Evolutionary conservation across 2,329 filamentous ascomycete species (phyloP).

Genomic region (Aspergillus cejpii): DNA sequence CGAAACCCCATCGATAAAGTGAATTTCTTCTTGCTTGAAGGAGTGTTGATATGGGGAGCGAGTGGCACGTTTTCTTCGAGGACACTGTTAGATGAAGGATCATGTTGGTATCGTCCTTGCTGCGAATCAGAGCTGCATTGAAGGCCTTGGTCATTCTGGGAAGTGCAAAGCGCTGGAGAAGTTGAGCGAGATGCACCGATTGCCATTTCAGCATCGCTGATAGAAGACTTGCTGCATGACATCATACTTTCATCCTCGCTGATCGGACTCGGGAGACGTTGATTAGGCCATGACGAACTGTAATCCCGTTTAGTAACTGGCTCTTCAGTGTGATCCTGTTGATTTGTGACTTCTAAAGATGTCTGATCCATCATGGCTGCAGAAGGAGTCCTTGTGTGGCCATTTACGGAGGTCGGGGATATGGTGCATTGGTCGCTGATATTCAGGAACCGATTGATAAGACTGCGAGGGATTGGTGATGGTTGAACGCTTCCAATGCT

Average conservation of each 20-base stretch:
- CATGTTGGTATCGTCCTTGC: neutral
- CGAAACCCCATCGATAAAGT: slow-evolving; percentile 73
- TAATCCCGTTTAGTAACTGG: slow-evolving; percentile 2
- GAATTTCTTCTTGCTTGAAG: slow-evolving; percentile 44
- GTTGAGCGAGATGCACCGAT: slow-evolving; percentile 7
- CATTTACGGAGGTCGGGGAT: slow-evolving; percentile 29
- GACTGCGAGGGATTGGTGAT: slow-evolving; percentile 26
- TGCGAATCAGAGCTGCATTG: slow-evolving; percentile 4
- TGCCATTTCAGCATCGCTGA: slow-evolving; percentile 17
- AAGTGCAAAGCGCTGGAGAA: slow-evolving; percentile 1
- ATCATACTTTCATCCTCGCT: slow-evolving; percentile 30
- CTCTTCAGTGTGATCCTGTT: neutral
- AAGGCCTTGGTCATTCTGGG: neutral
- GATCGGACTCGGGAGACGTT: slow-evolving; percentile 37
- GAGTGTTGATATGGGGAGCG: neutral
- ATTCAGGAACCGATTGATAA: slow-evolving; percentile 28
- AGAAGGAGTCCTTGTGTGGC: slow-evolving; percentile 13
- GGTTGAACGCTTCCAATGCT: slow-evolving; percentile 17
- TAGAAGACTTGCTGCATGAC: slow-evolving; percentile 5
- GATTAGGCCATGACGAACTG: slow-evolving; percentile 16
- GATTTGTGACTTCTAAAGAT: neutral
- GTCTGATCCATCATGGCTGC: neutral
- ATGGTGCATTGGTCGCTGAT: slow-evolving; percentile 26
- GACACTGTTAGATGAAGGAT: no score
- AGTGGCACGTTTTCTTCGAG: no score